Conservation (phyloP, 768 basidiomycete genomes). For the Tephrocybe sp. region DNA sequence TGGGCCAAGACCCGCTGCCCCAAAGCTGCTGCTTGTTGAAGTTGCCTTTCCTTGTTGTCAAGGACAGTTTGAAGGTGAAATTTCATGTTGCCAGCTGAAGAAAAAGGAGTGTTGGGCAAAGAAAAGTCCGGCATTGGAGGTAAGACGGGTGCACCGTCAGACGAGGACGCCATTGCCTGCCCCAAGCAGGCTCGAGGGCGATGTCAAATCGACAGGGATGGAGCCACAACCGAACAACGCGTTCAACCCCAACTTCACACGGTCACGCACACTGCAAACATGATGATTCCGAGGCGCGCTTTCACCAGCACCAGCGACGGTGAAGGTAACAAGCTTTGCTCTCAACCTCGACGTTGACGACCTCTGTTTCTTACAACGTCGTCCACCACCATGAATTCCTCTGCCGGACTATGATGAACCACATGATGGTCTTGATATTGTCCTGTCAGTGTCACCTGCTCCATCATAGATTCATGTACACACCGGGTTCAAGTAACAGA, state of each 20-base stretch:
- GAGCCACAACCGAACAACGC: slow-evolving; percentile 20
- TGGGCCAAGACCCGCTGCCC: slow-evolving; percentile 93
- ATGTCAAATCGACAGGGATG: slow-evolving; percentile 11
- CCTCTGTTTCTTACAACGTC: too few species aligned
- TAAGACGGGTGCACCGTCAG: slow-evolving; percentile 30
- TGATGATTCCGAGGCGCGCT: neutral
- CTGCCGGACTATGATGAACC: too few species aligned
- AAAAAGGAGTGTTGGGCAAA: slow-evolving; percentile 33
- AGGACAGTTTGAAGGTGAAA: slow-evolving; percentile 67
- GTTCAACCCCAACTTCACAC: slow-evolving; percentile 23
- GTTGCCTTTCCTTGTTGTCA: slow-evolving; percentile 88
- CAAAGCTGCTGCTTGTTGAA: slow-evolving; percentile 86
- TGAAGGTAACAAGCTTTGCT: neutral
- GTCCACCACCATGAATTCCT: too few species aligned
- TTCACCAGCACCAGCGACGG: neutral
- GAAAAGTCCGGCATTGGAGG: slow-evolving; percentile 43
- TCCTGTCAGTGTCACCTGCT: too few species aligned
- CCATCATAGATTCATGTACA: too few species aligned
- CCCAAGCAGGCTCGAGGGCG: slow-evolving; percentile 12
- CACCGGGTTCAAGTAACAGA: too few species aligned
- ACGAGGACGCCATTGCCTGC: slow-evolving; percentile 39
- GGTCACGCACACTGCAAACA: slow-evolving; percentile 17
- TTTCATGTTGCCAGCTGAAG: slow-evolving; percentile 59
- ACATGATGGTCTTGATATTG: too few species aligned
- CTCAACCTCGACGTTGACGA: neutral